These are phyloP conservation scores for Rheum nobile DNA, from an alignment of 148 eudicot genomes.

Conservation along the genomic window DNA sequence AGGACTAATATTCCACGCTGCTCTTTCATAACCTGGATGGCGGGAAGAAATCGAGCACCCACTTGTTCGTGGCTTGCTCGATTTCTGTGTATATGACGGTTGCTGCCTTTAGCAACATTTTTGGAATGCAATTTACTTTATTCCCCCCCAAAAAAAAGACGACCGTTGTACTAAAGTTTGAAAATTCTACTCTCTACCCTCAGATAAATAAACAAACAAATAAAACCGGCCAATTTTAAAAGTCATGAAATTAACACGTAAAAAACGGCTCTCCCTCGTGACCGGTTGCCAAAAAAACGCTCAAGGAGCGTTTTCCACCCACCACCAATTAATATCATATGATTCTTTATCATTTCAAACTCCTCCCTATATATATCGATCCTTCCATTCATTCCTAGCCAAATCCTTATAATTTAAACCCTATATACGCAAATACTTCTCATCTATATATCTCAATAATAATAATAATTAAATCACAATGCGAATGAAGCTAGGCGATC, in stretches of 20 bases:
- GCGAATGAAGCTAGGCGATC: not conserved
- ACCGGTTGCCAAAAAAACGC: not conserved
- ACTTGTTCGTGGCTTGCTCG: too few relatives aligned
- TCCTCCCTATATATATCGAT: not conserved
- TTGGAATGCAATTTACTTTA: too few relatives aligned
- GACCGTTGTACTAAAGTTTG: not conserved
- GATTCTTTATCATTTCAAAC: not conserved
- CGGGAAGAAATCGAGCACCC: too few relatives aligned
- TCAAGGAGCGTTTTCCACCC: slow-evolving; percentile 7
- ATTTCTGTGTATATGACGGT: too few relatives aligned
- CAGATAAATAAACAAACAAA: not conserved
- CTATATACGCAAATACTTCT: too few relatives aligned
- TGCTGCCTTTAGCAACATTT: too few relatives aligned
- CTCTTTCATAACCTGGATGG: too few relatives aligned
- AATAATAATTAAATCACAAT: not conserved
- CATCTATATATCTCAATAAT: not conserved
- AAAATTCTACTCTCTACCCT: not conserved
- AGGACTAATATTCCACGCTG: too few relatives aligned
- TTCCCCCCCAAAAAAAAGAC: too few relatives aligned
- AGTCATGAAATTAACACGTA: not conserved
- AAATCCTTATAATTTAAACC: not conserved
- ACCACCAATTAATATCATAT: not conserved
- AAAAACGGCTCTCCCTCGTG: not conserved
- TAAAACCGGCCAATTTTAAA: not conserved
- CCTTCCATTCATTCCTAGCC: not conserved